Conservation (phyloP, 2,329 filamentous ascomycete genomes). For the Talaromyces sp. region DNA sequence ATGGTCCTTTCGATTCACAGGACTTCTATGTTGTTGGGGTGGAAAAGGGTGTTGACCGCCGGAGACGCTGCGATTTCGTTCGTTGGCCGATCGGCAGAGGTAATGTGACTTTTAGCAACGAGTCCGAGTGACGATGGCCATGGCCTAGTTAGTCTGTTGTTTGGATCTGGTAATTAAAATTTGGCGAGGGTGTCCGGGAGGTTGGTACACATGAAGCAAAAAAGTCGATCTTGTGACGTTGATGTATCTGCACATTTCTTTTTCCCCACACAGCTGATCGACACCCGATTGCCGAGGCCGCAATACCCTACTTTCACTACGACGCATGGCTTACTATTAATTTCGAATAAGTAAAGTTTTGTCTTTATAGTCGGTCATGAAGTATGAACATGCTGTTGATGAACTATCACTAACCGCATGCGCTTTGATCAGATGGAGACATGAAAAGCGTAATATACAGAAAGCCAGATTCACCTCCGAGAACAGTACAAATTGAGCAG, state of each 20-base stretch:
- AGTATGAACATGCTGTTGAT: background rate
- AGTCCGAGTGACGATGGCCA: background rate
- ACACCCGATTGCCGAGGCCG: constrained; percentile 1
- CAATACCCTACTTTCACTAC: background rate
- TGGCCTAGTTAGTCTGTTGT: background rate
- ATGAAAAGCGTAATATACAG: constrained; percentile 4
- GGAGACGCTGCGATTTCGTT: background rate
- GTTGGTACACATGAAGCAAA: background rate
- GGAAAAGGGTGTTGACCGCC: background rate
- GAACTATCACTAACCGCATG: background rate
- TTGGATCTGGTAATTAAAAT: too few species aligned
- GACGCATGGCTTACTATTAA: background rate
- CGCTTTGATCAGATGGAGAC: background rate
- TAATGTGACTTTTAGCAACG: background rate
- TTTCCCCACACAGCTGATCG: background rate
- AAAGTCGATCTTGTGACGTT: constrained; percentile 15
- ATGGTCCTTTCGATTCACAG: constrained; percentile 32
- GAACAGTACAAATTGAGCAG: background rate
- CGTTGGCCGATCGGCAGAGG: background rate
- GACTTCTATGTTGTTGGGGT: background rate
- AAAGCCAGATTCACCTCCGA: background rate
- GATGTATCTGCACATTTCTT: background rate
- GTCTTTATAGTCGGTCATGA: background rate
- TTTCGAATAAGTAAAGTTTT: background rate
- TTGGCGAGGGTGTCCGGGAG: background rate